A percentile compares a stretch with the other conserved stretches of the same genome.
Evolutionary conservation across 2,329 filamentous ascomycete genomes (phyloP).

Genomic region (Didymella arachidicola): DNA sequence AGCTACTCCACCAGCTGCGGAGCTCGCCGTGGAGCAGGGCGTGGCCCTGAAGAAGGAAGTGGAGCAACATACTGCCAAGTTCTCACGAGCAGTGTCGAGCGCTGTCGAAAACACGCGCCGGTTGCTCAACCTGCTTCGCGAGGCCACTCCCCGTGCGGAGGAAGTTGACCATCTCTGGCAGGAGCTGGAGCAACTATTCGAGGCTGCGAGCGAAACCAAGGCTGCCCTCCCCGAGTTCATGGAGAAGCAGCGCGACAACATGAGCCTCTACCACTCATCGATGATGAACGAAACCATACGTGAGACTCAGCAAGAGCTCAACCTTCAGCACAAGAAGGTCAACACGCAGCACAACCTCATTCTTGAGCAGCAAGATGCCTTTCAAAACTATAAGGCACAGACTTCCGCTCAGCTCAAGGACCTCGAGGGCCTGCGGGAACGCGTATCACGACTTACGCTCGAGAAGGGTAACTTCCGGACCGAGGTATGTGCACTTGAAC

Average conservation of each 20-base stretch:
- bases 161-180: conserved; percentile 33
- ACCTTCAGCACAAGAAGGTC: conserved; percentile 40
- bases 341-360: conserved; percentile 39
- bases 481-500: conserved; percentile 20
- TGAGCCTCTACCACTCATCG: conserved; percentile 35
- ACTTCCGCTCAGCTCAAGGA: conserved; percentile 32
- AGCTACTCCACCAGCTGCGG: conserved; percentile 13
- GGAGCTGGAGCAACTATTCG: conserved; percentile 39
- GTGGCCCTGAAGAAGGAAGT: conserved; percentile 33
- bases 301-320: conserved; percentile 36
- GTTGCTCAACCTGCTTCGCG: conserved; percentile 36
- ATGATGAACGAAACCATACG: conserved; percentile 36
- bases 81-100: conserved; percentile 30
- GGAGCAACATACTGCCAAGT: conserved; percentile 26
- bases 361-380: conserved; percentile 41
- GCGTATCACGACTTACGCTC: conserved; percentile 38
- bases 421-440: conserved; percentile 33
- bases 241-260: conserved; percentile 41
- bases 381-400: conserved; percentile 33
- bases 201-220: conserved; percentile 29
- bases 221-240: conserved; percentile 34
- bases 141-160: conserved; percentile 25
- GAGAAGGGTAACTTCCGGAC: conserved; percentile 39
- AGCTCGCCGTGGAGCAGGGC: conserved; percentile 37
- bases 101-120: conserved; percentile 30